Base-by-base conservation (phyloP, 495 filamentous ascomycete species). In the Aspergillus asperescens region DNA sequence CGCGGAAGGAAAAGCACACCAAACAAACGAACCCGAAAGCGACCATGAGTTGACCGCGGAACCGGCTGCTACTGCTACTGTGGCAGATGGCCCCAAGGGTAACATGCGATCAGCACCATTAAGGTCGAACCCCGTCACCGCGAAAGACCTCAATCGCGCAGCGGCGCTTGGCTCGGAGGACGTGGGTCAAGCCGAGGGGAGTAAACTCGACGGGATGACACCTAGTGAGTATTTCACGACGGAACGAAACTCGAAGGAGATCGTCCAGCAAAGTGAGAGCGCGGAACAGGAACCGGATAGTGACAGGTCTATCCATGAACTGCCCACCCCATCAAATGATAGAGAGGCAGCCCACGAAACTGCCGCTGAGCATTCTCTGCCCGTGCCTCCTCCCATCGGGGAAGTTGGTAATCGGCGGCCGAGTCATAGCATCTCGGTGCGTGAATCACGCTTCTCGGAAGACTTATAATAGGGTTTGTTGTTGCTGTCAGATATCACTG, bases 371-470 rank as follows among this genome's bases (percentile, higher is more conserved):
- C 77, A 76, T 31, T 66, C 67, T 15, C 58, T 78, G 25, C 62
- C 66, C 34, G 67, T 63, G 9, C 76, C 77, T 1, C 71, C 69
- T 8, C 52, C 56, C 10, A 25, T 68, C 37, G 59, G 62, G 9
- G 32, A 39, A 3, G 32, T 37, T 20, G 22, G 8, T 27, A 53
- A 27, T 45, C 35, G 60, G 63, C 43, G 75, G 29, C 18, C 3
- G 20, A 42, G 39, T 27, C 18, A 15, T 10, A 28, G 69, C 60
- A 32, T 68, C 61, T 62, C 69, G 12, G 64, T 55, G 12, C 66
- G 77, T 6, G 76, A 77, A 50, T 78, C 75, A 7, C 66, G 70
- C 38, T 80, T 80, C 51, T 73, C 70, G 5, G 77, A 80, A 47
- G 72, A 76, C 59, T 50, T 80, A 44, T 75, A 53, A 29, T 34